phyloP scores from a whole-genome alignment of 1,284 basidiomycete species.

The Leccinum griseonigrum region DNA sequence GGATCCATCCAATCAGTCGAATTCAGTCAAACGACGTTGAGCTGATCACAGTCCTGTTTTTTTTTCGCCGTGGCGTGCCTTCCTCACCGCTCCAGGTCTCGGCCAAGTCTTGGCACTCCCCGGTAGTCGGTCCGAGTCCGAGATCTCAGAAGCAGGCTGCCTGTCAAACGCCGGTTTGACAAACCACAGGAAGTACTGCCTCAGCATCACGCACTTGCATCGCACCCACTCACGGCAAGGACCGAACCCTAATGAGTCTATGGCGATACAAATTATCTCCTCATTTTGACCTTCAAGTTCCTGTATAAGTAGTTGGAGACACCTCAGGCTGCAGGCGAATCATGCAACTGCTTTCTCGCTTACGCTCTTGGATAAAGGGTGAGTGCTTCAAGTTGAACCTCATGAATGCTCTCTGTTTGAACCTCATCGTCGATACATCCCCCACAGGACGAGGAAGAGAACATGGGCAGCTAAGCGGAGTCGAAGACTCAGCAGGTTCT shows the following conservation, averaged over 20 bases:
- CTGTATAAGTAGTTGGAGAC: neutral
- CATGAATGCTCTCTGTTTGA: neutral
- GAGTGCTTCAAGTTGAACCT: neutral
- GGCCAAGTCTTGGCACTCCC: too few species aligned
- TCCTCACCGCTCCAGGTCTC: too few species aligned
- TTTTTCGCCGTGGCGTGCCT: too few species aligned
- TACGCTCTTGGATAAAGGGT: neutral
- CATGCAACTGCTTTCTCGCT: neutral
- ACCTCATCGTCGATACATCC: neutral
- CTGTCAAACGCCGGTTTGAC: too few species aligned
- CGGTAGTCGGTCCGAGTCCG: too few species aligned
- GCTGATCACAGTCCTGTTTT: too few species aligned
- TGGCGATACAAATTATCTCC: neutral
- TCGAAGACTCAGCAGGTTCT: neutral
- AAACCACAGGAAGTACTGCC: too few species aligned
- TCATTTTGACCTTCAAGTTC: neutral
- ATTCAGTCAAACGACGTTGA: neutral
- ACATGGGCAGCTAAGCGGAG: neutral
- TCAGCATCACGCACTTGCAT: too few species aligned
- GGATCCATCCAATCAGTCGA: conserved; percentile 7
- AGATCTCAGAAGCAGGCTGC: too few species aligned
- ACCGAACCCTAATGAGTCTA: neutral
- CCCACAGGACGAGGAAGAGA: neutral
- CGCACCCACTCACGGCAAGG: neutral
- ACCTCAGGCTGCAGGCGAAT: neutral